These are phyloP conservation scores for Luffa acutangula DNA, from an alignment of 306 rosid genomes.

Conservation along the genomic window DNA sequence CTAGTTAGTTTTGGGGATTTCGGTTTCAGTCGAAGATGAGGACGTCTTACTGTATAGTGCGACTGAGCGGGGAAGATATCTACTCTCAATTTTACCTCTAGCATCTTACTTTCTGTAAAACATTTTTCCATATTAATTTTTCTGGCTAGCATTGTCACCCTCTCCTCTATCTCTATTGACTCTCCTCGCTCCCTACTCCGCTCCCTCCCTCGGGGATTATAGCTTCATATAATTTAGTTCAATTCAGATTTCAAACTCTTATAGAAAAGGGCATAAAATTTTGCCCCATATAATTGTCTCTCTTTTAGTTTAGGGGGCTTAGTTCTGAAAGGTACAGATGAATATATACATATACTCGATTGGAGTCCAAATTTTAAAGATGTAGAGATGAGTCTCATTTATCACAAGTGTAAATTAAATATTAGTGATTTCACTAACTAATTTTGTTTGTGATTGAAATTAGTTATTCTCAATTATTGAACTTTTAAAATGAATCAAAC, in stretches of 20 bases:
- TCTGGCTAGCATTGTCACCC: neutral
- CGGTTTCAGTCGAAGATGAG: neutral
- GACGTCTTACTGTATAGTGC: constrained; percentile 9
- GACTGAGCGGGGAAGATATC: neutral
- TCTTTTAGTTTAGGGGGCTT: neutral
- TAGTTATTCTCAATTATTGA: neutral
- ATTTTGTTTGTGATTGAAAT: neutral
- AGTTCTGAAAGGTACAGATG: neutral
- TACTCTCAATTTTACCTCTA: constrained; percentile 1
- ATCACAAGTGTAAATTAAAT: neutral
- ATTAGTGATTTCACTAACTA: neutral
- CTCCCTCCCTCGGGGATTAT: neutral
- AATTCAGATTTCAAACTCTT: neutral
- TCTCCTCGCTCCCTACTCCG: neutral
- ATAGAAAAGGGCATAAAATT: constrained; percentile 4
- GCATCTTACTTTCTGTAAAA: neutral
- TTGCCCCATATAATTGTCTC: neutral
- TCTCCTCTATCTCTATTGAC: neutral
- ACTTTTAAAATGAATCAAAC: neutral
- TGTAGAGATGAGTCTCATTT: neutral
- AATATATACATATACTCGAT: neutral
- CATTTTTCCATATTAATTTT: constrained; percentile 6
- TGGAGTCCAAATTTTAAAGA: neutral
- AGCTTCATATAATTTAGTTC: neutral
- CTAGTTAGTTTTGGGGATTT: neutral